A percentile compares a stretch with the other conserved stretches of the same genome.
phyloP scores from a whole-genome alignment of 2,329 filamentous ascomycete genomes.

The Pseudonectria buxi region DNA sequence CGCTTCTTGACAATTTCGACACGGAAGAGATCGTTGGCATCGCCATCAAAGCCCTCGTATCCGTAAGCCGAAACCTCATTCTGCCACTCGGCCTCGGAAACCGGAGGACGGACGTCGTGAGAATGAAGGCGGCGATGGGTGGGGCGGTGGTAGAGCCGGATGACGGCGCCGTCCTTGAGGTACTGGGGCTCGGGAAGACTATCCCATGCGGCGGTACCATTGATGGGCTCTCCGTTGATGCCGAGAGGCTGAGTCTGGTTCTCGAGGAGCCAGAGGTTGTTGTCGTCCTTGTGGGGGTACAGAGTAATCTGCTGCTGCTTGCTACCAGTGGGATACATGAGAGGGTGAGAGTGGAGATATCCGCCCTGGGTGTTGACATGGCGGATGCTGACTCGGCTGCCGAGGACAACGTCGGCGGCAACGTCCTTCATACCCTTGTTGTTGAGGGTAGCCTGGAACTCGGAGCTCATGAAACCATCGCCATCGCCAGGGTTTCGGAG shows the following conservation, averaged over 20 bases:
- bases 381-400: slow-evolving; percentile 77
- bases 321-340: slow-evolving; percentile 97
- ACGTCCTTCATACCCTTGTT: slow-evolving; percentile 95
- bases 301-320: slow-evolving; percentile 98
- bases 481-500: slow-evolving; percentile 92
- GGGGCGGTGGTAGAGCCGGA: slow-evolving; percentile 76
- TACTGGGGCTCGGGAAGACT: slow-evolving; percentile 56
- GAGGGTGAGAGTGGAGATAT: slow-evolving; percentile 90
- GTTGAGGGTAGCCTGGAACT: slow-evolving; percentile 96
- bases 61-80: slow-evolving; percentile 96
- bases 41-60: slow-evolving; percentile 92
- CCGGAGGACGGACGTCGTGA: slow-evolving; percentile 81
- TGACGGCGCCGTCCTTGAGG: slow-evolving; percentile 71
- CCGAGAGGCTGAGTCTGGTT: slow-evolving; percentile 91
- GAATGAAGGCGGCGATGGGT: slow-evolving; percentile 91
- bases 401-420: slow-evolving; percentile 83
- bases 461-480: slow-evolving; percentile 98
- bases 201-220: slow-evolving; percentile 81
- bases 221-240: slow-evolving; percentile 66
- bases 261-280: slow-evolving; percentile 90
- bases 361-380: slow-evolving; percentile 97
- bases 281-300: slow-evolving; percentile 98
- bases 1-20: slow-evolving; percentile 90
- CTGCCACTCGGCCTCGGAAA: slow-evolving; percentile 88
- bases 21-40: slow-evolving; percentile 93